Percentiles rank a stretch among this genome's conserved stretches.
These are phyloP conservation scores for Pseudognaphalium luteoalbum DNA, from an alignment of 129 eudicot genomes.

Conservation along the genomic window DNA sequence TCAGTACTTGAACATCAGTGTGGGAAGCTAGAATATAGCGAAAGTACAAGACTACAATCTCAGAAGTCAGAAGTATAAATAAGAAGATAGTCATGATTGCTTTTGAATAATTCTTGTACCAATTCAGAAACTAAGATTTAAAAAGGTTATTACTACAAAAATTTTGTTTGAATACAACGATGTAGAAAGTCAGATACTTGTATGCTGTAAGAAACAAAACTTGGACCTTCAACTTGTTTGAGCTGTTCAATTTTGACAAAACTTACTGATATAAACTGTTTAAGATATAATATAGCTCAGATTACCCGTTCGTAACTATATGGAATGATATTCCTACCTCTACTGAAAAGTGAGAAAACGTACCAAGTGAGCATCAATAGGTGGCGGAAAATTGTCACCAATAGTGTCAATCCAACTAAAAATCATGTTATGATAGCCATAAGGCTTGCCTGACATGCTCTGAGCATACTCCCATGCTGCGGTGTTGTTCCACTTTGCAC, in stretches of 20 bases:
- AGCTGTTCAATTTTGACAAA: background rate
- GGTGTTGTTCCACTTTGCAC: slow-evolving; percentile 73
- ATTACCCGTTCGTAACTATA: background rate
- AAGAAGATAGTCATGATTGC: background rate
- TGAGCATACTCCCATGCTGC: slow-evolving; percentile 98
- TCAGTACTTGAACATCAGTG: slow-evolving; percentile 1
- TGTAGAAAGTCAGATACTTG: background rate
- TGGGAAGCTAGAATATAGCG: background rate
- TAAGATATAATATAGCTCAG: background rate
- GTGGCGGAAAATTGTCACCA: slow-evolving; percentile 97
- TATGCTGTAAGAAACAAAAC: background rate
- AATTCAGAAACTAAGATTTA: background rate
- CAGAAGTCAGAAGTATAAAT: background rate
- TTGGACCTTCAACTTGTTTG: slow-evolving; percentile 7
- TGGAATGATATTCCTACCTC: background rate
- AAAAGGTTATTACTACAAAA: background rate
- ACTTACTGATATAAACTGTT: background rate
- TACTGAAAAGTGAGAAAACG: background rate
- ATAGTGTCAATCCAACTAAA: slow-evolving; percentile 99
- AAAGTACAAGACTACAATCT: background rate
- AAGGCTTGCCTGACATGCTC: slow-evolving; percentile 94
- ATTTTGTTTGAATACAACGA: background rate
- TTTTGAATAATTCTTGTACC: too few species aligned
- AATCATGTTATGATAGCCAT: slow-evolving; percentile 99
- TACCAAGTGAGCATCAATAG: slow-evolving; percentile 99